Conservation (phyloP, 257 asterid species). For the Plectranthus barbatus region DNA sequence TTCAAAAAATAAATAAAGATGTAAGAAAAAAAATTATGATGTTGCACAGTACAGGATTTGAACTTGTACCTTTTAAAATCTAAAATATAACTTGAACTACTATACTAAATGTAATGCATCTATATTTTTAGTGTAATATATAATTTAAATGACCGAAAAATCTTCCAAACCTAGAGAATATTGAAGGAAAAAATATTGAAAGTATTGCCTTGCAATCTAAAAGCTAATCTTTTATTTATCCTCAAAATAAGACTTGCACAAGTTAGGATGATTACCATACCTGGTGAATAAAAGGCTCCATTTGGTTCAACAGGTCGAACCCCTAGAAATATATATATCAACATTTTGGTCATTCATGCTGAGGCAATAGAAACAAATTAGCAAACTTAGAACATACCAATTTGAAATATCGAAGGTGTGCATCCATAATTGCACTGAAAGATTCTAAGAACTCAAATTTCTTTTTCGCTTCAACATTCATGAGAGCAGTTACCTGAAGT, state of each 20-base stretch:
- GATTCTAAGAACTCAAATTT: constrained; percentile 91
- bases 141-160: neutral
- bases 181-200: neutral
- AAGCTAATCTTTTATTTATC: neutral
- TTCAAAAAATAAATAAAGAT: too few relatives aligned
- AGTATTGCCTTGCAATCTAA: neutral
- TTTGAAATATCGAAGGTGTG: constrained; percentile 88
- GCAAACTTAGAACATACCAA: constrained; percentile 41
- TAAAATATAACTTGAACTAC: too few relatives aligned
- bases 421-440: constrained; percentile 97
- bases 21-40: too few relatives aligned
- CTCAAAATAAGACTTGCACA: constrained; percentile 7
- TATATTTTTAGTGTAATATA: too few relatives aligned
- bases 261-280: constrained; percentile 30
- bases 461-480: constrained; percentile 85
- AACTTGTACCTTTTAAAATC: too few relatives aligned
- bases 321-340: constrained; percentile 50
- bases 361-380: neutral
- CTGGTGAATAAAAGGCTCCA: constrained; percentile 96
- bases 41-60: too few relatives aligned
- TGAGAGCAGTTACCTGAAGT: constrained; percentile 84
- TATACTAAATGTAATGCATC: too few relatives aligned
- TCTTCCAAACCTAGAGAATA: neutral
- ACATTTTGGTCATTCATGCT: constrained; percentile 17
- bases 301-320: constrained; percentile 66